Percentiles rank a stretch among this genome's conserved stretches.
Conservation (phyloP, 331 rosid genomes). For the Pyrus hybrid region DNA sequence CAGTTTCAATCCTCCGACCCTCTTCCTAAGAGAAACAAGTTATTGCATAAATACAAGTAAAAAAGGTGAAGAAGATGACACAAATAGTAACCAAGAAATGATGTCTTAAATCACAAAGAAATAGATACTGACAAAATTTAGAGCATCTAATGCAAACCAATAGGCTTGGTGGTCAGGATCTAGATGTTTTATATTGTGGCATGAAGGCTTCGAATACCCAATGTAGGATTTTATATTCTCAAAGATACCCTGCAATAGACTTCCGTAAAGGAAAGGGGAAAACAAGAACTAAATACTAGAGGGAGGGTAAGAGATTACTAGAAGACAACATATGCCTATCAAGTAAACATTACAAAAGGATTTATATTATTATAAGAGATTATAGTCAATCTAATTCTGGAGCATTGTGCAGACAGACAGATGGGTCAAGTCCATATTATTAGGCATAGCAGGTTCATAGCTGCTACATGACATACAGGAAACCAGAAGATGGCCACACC, state of each 20-base stretch:
- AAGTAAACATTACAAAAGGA: neutral
- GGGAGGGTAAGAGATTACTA: neutral
- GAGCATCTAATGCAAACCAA: neutral
- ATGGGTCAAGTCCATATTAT: neutral
- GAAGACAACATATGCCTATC: neutral
- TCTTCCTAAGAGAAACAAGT: constrained; percentile 45
- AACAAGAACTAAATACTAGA: neutral
- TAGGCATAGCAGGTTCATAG: neutral
- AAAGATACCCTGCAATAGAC: neutral
- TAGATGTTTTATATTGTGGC: neutral
- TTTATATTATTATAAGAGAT: neutral
- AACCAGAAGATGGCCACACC: constrained; percentile 38
- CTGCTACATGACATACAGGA: constrained; percentile 3
- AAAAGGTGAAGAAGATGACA: neutral
- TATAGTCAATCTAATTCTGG: neutral
- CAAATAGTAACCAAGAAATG: neutral
- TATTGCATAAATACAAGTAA: constrained; percentile 10
- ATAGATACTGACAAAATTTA: neutral
- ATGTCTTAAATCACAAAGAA: neutral
- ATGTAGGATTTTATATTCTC: neutral
- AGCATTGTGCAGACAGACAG: neutral
- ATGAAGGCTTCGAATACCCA: neutral
- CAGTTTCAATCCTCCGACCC: constrained; percentile 87
- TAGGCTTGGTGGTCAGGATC: neutral
- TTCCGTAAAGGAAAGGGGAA: neutral